phyloP scores from a whole-genome alignment of 106 monocot genomes.

The Posidonia australis region DNA sequence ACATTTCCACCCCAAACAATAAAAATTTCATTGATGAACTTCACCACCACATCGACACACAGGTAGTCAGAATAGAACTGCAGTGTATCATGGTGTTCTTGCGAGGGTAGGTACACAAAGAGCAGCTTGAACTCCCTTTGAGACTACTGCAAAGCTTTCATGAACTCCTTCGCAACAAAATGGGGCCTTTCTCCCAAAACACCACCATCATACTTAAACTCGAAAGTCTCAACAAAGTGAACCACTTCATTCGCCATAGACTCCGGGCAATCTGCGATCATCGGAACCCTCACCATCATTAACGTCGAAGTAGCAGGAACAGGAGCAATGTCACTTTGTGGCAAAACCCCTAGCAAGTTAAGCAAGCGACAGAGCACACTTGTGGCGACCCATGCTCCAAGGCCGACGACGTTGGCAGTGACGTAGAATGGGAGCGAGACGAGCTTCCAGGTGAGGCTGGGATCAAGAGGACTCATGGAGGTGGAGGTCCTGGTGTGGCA shows the following conservation, averaged over 20 bases:
- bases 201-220: too few relatives aligned
- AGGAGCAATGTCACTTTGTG: neutral
- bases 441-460: conserved; percentile 66
- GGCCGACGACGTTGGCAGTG: conserved; percentile 39
- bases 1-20: too few relatives aligned
- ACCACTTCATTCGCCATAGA: too few relatives aligned
- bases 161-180: too few relatives aligned
- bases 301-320: too few relatives aligned
- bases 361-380: conserved; percentile 52
- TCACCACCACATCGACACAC: conserved; percentile 41
- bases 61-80: conserved; percentile 49
- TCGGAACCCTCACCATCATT: too few relatives aligned
- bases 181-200: too few relatives aligned
- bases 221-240: too few relatives aligned
- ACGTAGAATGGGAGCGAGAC: conserved; percentile 86
- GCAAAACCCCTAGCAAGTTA: conserved; percentile 46
- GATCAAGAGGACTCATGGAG: neutral
- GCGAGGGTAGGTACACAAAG: too few relatives aligned
- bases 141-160: conserved; percentile 62
- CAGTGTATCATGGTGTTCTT: conserved; percentile 71
- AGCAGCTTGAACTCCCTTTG: too few relatives aligned
- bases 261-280: too few relatives aligned
- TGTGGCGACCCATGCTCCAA: conserved; percentile 56
- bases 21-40: conserved; percentile 71
- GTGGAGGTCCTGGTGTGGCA: neutral